phyloP scores from a whole-genome alignment of 495 filamentous ascomycete species.

The Neurospora sp. region DNA sequence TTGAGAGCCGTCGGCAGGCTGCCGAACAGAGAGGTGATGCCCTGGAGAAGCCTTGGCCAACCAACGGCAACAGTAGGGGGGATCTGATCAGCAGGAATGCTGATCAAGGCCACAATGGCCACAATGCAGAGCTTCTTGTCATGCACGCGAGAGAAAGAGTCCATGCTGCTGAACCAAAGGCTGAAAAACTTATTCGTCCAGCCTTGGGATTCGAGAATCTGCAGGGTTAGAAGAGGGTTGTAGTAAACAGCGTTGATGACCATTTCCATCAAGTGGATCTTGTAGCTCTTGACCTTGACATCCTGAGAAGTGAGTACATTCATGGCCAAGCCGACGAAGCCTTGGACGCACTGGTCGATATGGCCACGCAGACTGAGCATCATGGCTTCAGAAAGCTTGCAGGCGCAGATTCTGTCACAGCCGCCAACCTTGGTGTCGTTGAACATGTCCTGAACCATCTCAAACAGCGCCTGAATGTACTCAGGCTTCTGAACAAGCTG shows the following conservation, averaged over 20 bases:
- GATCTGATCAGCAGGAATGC: conserved; percentile 63
- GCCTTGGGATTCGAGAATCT: conserved; percentile 74
- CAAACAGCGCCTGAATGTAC: conserved; percentile 76
- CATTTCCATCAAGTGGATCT: conserved; percentile 97
- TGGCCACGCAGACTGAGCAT: conserved; percentile 92
- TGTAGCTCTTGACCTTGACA: conserved; percentile 77
- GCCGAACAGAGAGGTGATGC: conserved; percentile 84
- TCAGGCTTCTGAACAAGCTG: conserved; percentile 71
- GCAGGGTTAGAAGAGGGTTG: conserved; percentile 73
- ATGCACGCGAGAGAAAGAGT: conserved; percentile 85
- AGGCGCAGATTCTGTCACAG: conserved; percentile 95
- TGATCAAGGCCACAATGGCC: conserved; percentile 76
- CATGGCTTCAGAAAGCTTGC: conserved; percentile 93
- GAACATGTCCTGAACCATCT: conserved; percentile 65
- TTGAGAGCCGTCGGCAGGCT: conserved; percentile 79
- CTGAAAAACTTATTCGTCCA: conserved; percentile 99
- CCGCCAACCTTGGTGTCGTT: conserved; percentile 74
- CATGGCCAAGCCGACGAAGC: conserved; percentile 87
- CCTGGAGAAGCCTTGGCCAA: conserved; percentile 90
- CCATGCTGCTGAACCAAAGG: conserved; percentile 93
- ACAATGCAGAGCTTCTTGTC: conserved; percentile 97
- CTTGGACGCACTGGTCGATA: conserved; percentile 74
- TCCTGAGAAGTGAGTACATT: conserved; percentile 57
- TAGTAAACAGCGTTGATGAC: conserved; percentile 98
- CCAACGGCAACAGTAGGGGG: conserved; percentile 84